Evolutionary conservation across 768 basidiomycete genomes (phyloP).

Genomic region (Neoboletus brunneissimus): DNA sequence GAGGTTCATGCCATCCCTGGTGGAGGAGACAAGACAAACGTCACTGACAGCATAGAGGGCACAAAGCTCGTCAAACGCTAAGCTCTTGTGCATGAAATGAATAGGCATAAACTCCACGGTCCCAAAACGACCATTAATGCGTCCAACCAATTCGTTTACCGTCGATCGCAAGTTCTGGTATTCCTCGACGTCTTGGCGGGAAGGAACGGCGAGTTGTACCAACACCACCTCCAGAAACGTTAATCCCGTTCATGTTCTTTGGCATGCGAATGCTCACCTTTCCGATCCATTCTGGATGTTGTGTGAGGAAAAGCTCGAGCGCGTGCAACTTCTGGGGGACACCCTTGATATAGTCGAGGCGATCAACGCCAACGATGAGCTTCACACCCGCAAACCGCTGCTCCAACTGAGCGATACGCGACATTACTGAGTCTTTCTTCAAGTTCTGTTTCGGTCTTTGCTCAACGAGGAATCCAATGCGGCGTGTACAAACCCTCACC

Average conservation of each 20-base stretch:
- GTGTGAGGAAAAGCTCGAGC: conserved; percentile 92
- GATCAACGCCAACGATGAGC: conserved; percentile 97
- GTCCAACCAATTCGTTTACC: conserved; percentile 96
- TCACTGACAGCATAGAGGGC: conserved; percentile 98
- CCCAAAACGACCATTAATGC: conserved; percentile 98
- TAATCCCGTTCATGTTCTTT: neutral
- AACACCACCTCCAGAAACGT: conserved; percentile 69
- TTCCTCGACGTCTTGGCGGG: conserved; percentile 97
- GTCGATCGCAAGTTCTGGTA: conserved; percentile 96
- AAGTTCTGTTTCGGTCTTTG: conserved; percentile 55
- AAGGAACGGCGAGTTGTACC: conserved; percentile 95
- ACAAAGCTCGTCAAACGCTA: conserved; percentile 91
- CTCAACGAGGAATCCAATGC: conserved; percentile 1
- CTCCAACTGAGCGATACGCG: conserved; percentile 77
- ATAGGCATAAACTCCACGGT: conserved; percentile 99
- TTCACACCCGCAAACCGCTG: conserved; percentile 92
- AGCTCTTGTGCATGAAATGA: conserved; percentile 97
- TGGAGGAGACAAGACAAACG: conserved; percentile 92
- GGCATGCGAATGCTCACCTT: conserved; percentile 51
- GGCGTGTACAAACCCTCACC: conserved; percentile 36
- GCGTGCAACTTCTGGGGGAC: conserved; percentile 98
- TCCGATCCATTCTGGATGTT: conserved; percentile 99
- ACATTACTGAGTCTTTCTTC: conserved; percentile 72
- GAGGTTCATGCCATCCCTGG: conserved; percentile 98
- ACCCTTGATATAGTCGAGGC: conserved; percentile 99